A percentile compares a stretch with the other conserved stretches of the same genome.
These are phyloP conservation scores for Lactifluus rugatus DNA, from an alignment of 768 basidiomycete genomes.

Conservation along the genomic window DNA sequence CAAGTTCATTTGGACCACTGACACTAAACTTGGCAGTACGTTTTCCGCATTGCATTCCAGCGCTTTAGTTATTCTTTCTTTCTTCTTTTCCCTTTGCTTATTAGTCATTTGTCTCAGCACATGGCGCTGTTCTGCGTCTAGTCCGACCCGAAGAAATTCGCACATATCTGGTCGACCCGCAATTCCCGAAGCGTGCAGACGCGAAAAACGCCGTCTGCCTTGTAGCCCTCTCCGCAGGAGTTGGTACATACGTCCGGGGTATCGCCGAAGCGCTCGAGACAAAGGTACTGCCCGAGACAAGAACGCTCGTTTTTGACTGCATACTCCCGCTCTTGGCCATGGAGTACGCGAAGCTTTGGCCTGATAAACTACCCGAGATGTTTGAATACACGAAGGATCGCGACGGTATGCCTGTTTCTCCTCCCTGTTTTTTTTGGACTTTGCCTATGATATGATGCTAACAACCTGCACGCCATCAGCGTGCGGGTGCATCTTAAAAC, in stretches of 20 bases:
- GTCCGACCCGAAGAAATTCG: slow-evolving; percentile 41
- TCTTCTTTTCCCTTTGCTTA: not conserved
- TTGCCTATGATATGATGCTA: not conserved
- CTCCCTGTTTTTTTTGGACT: not conserved
- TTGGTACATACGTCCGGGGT: slow-evolving; percentile 45
- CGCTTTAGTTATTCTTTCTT: not conserved
- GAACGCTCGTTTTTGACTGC: slow-evolving; percentile 35
- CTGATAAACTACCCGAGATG: slow-evolving; percentile 28
- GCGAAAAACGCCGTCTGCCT: slow-evolving; percentile 64
- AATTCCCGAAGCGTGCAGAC: slow-evolving; percentile 49
- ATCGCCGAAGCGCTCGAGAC: slow-evolving; percentile 35
- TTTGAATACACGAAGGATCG: slow-evolving; percentile 37
- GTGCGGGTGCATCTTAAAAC: slow-evolving; percentile 41
- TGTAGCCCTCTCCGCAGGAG: slow-evolving; percentile 52
- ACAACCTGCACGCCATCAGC: slow-evolving; percentile 28
- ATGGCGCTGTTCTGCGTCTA: slow-evolving; percentile 55
- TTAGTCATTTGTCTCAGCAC: slow-evolving; percentile 30
- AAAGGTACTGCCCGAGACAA: slow-evolving; percentile 37
- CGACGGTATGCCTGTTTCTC: slow-evolving; percentile 36
- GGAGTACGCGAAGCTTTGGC: slow-evolving; percentile 38
- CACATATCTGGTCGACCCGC: slow-evolving; percentile 55
- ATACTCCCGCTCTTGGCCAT: slow-evolving; percentile 36
- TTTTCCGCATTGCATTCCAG: slow-evolving; percentile 9
- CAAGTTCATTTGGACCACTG: slow-evolving; percentile 37
- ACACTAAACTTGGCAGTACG: slow-evolving; percentile 38